Evolutionary conservation across 208 protist genomes (phyloP).

Genomic region (Acanthamoeba quina): DNA sequence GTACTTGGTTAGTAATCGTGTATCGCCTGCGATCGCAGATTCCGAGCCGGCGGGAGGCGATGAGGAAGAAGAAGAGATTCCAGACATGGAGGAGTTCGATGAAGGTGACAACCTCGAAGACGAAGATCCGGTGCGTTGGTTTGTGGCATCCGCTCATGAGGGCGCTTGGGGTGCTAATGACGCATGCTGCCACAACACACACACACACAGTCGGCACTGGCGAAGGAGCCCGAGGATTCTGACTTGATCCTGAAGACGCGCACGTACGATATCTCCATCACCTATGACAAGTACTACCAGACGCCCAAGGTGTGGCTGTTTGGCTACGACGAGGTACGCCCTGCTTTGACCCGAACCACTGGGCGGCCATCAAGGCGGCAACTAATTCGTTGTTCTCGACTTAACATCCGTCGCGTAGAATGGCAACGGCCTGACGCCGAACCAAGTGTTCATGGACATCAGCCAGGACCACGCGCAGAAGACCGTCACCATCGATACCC

Average conservation of each 20-base stretch:
- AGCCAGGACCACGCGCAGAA: constrained; percentile 97
- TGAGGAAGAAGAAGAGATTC: constrained; percentile 83
- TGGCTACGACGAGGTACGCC: constrained; percentile 93
- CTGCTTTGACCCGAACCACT: not conserved
- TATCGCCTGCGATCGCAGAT: not conserved
- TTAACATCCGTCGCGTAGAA: constrained; percentile 29
- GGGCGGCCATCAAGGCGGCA: constrained; percentile 70
- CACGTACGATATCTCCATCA: constrained; percentile 97
- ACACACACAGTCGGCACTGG: constrained; percentile 1
- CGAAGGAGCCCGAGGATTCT: constrained; percentile 10
- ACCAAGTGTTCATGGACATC: constrained; percentile 98
- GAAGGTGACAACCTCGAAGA: constrained; percentile 81
- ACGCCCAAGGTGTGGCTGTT: constrained; percentile 97
- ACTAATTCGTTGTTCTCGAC: not conserved
- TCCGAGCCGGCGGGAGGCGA: constrained; percentile 58
- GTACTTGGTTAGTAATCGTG: not conserved
- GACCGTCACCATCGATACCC: constrained; percentile 95
- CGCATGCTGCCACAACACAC: not conserved
- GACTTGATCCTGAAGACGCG: constrained; percentile 88
- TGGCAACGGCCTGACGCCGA: constrained; percentile 89
- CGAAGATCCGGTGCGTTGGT: constrained; percentile 81
- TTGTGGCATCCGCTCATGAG: not conserved
- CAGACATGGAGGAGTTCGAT: constrained; percentile 88
- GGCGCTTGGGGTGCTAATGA: not conserved
- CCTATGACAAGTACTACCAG: constrained; percentile 98